Percentiles rank a stretch among this genome's conserved stretches.
Evolutionary conservation across 352 stramenopile genomes (phyloP).

Genomic region (Thalassiosira exigua): DNA sequence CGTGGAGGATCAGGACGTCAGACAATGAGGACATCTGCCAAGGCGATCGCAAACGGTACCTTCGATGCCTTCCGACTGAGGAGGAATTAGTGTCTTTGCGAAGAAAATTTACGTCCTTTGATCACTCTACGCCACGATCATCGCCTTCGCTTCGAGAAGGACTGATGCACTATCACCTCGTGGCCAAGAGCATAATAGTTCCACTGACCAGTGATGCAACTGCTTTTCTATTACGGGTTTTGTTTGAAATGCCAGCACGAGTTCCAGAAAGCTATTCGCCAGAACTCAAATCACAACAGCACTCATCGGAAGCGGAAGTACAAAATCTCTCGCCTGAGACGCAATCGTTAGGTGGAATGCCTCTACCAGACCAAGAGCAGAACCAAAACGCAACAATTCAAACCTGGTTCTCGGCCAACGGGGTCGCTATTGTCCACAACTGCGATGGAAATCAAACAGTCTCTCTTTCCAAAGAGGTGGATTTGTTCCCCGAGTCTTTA

Average conservation of each 20-base stretch:
- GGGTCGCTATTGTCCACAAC: constrained; percentile 36
- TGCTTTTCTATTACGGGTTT: constrained; percentile 25
- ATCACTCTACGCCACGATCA: neutral
- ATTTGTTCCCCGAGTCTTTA: constrained; percentile 24
- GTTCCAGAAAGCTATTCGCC: neutral
- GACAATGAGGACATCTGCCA: neutral
- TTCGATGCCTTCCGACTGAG: constrained; percentile 34
- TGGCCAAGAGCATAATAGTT: constrained; percentile 42
- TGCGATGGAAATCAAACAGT: constrained; percentile 39
- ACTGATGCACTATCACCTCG: constrained; percentile 17
- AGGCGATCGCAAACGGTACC: constrained; percentile 17
- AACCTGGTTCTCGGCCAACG: constrained; percentile 15
- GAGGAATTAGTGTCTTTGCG: constrained; percentile 36
- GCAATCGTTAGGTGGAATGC: too few species aligned
- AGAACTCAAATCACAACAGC: neutral
- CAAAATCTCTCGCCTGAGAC: too few species aligned
- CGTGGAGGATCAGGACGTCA: constrained; percentile 13
- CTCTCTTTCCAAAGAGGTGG: constrained; percentile 35
- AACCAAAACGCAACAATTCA: constrained; percentile 6
- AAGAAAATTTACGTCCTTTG: constrained; percentile 26
- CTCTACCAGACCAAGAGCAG: neutral
- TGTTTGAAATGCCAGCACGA: constrained; percentile 14
- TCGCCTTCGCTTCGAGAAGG: constrained; percentile 1
- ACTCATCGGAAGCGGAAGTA: too few species aligned
- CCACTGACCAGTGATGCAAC: constrained; percentile 42